Percentiles rank a stretch among this genome's conserved stretches.
These are phyloP conservation scores for Mycena crocata DNA, from an alignment of 768 basidiomycete species.

Conservation along the genomic window DNA sequence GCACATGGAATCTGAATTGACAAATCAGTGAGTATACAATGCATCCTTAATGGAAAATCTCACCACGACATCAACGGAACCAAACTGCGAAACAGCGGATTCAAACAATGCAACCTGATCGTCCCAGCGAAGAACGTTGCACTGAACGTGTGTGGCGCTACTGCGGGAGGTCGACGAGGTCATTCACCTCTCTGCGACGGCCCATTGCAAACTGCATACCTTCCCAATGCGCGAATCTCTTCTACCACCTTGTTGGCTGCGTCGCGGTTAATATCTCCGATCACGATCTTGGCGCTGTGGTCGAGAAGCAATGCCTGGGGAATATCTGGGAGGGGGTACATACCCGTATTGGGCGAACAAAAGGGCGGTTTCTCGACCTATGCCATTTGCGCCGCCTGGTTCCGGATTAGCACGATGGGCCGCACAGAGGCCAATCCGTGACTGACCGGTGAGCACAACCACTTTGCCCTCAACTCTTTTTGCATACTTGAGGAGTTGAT, in stretches of 20 bases:
- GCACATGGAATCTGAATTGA: conserved; percentile 68
- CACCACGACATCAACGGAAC: conserved; percentile 67
- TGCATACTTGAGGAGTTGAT: conserved; percentile 55
- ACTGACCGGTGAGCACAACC: conserved; percentile 66
- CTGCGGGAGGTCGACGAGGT: neutral
- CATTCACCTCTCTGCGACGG: conserved; percentile 1
- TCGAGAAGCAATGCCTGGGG: too few relatives aligned
- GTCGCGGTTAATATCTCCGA: conserved; percentile 61
- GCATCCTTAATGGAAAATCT: too few relatives aligned
- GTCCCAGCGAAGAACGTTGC: conserved; percentile 67
- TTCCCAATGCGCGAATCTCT: conserved; percentile 55
- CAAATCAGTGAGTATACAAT: too few relatives aligned
- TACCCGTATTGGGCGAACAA: conserved; percentile 64
- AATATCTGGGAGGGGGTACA: too few relatives aligned
- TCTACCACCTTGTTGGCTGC: conserved; percentile 54
- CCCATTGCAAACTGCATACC: conserved; percentile 44
- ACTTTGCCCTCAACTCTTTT: conserved; percentile 58
- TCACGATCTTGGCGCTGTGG: conserved; percentile 62
- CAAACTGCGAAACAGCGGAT: conserved; percentile 56
- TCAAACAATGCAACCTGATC: conserved; percentile 65
- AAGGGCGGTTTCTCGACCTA: conserved; percentile 63
- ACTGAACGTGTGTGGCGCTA: conserved; percentile 53
- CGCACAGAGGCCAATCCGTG: neutral
- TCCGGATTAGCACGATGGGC: conserved; percentile 8
- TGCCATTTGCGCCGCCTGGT: conserved; percentile 63